Base-by-base conservation (phyloP, 2,329 filamentous ascomycete genomes). In the Eutypella sp. region DNA sequence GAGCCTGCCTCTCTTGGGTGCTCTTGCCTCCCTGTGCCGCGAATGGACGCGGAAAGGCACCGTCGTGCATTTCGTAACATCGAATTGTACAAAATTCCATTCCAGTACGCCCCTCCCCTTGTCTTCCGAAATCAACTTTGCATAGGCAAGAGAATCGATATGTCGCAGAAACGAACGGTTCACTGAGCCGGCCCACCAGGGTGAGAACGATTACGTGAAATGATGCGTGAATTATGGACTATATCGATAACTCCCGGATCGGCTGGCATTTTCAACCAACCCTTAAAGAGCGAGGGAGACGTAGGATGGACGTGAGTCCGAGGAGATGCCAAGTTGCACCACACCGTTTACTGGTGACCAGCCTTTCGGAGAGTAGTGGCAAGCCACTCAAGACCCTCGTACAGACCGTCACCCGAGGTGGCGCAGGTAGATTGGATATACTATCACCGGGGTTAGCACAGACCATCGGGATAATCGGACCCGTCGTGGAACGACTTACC, bases 371-470 rank as follows among this genome's bases (percentile, higher is more conserved):
- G 83, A 65, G 86, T 87, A 70, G 81, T 85, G 70, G 86, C 85
- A 66, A 91, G 84, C 87, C 88, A 92, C 77, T 92, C 91, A 65
- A 97, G 89, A 84, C 92, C 92, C 78, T 97, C 92, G 75, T 97
- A 97, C 65, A 97, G 87, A 89, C 92, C 92, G 73, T 97, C 93
- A 82, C 92, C 92, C 58, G 91, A 96, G 61, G 93, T 97, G 71
- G 92, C 92, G 78, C 92, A 97, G 69, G 93, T 97, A 57, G 92
- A 96, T 90, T 97, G 92, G 75, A 97, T 97, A 81, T 95, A 97
- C 92, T 91, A 57, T 40, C 33, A 10, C 56, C 11, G 43, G 29
- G 7, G 53, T 60, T 47, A 61, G 58, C 48, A 51, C 15, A 11
- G 48, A 48, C 16, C 5, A 45, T 36, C 7, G n/a, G 22, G 19